Evolutionary conservation across 441 rosid species (phyloP).

Genomic region (Populus tomentosa): DNA sequence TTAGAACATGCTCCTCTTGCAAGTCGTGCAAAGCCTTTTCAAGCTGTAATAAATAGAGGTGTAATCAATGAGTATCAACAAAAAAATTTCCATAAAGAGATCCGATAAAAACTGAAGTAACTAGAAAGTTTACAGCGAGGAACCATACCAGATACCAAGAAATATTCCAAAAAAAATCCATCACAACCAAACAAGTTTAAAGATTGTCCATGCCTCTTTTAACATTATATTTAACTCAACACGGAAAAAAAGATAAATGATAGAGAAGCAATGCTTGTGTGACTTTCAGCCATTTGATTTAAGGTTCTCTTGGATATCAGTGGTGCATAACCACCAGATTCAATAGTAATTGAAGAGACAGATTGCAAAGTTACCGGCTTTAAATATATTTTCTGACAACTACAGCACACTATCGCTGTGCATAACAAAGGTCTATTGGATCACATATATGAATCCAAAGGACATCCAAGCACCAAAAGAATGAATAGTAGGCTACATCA

Average conservation of each 20-base stretch:
- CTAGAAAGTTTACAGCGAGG: not conserved
- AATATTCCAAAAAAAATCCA: not conserved
- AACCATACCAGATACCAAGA: not conserved
- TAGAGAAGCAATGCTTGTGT: not conserved
- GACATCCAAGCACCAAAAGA: not conserved
- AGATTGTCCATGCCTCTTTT: not conserved
- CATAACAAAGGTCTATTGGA: not conserved
- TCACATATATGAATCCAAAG: not conserved
- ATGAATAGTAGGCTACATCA: not conserved
- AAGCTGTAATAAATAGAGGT: constrained; percentile 42
- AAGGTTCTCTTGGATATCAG: not conserved
- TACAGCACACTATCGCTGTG: not conserved
- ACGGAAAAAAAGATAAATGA: not conserved
- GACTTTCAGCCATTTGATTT: not conserved
- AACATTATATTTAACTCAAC: not conserved
- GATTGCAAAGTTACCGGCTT: not conserved
- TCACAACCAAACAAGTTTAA: not conserved
- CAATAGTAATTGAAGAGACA: not conserved
- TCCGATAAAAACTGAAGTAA: not conserved
- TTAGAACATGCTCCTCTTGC: constrained; percentile 45
- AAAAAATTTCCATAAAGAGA: not conserved
- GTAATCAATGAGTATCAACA: constrained; percentile 2
- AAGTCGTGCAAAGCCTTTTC: constrained; percentile 55
- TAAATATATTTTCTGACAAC: not conserved
- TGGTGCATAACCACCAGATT: not conserved